Evolutionary conservation across 2,329 filamentous ascomycete species (phyloP), one percentile per base, ranked within the genome.

Genomic region (Magnaporthiopsis poae): DNA sequence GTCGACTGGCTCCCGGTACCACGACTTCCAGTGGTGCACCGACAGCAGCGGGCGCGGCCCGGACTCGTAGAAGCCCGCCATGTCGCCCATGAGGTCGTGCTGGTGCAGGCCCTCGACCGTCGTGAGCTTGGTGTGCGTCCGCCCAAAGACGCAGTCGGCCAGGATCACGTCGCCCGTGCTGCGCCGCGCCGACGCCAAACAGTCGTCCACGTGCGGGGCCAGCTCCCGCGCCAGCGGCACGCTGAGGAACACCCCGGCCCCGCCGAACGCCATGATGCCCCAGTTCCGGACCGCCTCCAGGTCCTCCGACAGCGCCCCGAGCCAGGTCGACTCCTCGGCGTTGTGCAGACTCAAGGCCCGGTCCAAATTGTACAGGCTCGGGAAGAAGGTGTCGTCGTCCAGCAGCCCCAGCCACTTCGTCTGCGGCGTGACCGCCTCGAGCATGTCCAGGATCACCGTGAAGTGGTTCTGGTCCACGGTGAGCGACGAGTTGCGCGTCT

Each of bases 301-400:
- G 70, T 84, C 83, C 71, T 88, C 86, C 1, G 85, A 85, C 7
- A 88, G 73, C 2, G 81, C 81, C 2, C 86, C 86, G 13, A 87
- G 76, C 73, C 87, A 88, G 52, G 77, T 72, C 3, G 82, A 78
- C 27, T 77, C 72, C 1, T 77, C 79, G 70, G 82, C 77, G 71
- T 88, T 80, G 69, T 84, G 79, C 56, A 75, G 72, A 46, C 71
- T 71, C 2, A 88, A 78, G 7, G 80, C 77, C n/a, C 79, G 73
- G 29, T 80, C 76, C 21, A 88, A 75, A 0, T 78, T 77, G 65
- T 80, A 73, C 61, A 88, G 79, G 1, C 82, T 84, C 1, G 82
- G 80, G 73, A 87, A 87, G 73, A 88, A 88, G 1, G 86, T 88
- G 70, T 88, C 86, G 71, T 88, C 86, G 71, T 88, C 85, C 56